These are phyloP conservation scores for Cercospora berteroae DNA, from an alignment of 2,329 filamentous ascomycete species.

Conservation along the genomic window DNA sequence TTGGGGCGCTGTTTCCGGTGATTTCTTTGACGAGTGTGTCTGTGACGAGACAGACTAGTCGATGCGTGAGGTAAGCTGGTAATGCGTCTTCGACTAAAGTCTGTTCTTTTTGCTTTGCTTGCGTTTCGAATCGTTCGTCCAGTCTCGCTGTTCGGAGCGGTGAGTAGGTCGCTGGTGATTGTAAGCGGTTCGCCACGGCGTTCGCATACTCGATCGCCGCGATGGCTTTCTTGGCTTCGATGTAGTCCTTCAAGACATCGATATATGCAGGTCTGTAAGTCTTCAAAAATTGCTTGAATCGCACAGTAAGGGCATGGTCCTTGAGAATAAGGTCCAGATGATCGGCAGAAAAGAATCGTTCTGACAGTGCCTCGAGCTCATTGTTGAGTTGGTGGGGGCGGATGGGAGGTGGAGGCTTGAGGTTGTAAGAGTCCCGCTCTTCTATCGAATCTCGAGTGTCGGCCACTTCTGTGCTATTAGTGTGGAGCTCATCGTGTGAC, in stretches of 20 bases:
- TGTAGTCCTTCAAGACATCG: conserved; percentile 40
- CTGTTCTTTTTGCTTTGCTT: conserved; percentile 35
- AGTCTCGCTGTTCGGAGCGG: conserved; percentile 37
- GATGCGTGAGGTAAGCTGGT: conserved; percentile 45
- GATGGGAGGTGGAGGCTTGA: conserved; percentile 43
- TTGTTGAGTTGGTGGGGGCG: conserved; percentile 22
- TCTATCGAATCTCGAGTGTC: conserved; percentile 9
- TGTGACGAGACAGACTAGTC: conserved; percentile 42
- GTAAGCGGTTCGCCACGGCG: conserved; percentile 41
- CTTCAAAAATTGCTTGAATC: conserved; percentile 43
- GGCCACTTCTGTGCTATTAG: conserved; percentile 27
- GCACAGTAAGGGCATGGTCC: conserved; percentile 37
- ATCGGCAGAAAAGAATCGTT: conserved; percentile 44
- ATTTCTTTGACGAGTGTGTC: conserved; percentile 47
- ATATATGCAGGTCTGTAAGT: conserved; percentile 41
- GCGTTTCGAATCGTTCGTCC: conserved; percentile 40
- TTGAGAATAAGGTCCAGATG: conserved; percentile 45
- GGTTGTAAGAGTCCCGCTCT: conserved; percentile 39
- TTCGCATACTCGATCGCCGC: conserved; percentile 48
- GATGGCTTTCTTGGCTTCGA: conserved; percentile 44
- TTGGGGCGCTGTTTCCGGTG: conserved; percentile 42
- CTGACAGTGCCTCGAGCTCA: conserved; percentile 39
- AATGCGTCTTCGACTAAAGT: conserved; percentile 43
- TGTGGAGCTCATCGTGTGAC: conserved; percentile 22
- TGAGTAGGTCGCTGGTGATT: conserved; percentile 27